These are phyloP conservation scores for Lithospermum erythrorhizon DNA, from an alignment of 257 asterid species.

Conservation along the genomic window DNA sequence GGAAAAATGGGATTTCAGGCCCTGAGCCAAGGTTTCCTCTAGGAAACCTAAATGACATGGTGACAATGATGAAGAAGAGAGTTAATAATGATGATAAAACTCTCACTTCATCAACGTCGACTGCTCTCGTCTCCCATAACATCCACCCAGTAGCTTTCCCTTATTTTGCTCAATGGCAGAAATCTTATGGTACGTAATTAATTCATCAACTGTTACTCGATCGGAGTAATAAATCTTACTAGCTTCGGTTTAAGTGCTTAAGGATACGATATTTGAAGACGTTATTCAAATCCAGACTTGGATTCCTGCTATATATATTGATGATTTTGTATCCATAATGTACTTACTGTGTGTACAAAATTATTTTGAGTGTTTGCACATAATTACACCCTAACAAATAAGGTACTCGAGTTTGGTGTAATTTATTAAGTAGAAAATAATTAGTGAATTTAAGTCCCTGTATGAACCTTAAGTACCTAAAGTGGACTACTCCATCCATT, in stretches of 20 bases:
- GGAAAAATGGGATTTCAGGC: constrained; percentile 67
- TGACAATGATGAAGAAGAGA: constrained; percentile 28
- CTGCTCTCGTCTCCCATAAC: constrained; percentile 29
- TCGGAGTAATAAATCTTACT: neutral
- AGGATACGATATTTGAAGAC: neutral
- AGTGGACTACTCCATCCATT: too few relatives aligned
- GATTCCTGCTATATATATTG: too few relatives aligned
- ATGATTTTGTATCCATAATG: too few relatives aligned
- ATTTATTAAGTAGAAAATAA: too few relatives aligned
- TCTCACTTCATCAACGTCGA: neutral
- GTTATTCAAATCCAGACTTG: too few relatives aligned
- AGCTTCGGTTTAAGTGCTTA: neutral
- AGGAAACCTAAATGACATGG: constrained; percentile 61
- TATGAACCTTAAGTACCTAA: too few relatives aligned
- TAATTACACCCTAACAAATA: too few relatives aligned
- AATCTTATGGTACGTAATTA: constrained; percentile 40
- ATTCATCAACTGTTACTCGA: neutral
- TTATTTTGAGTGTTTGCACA: too few relatives aligned
- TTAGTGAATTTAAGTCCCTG: too few relatives aligned
- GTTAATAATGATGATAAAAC: neutral
- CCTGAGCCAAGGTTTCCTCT: constrained; percentile 74
- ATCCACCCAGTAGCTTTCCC: constrained; percentile 68
- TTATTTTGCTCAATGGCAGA: constrained; percentile 61
- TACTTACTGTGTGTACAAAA: too few relatives aligned
- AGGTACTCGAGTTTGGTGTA: too few relatives aligned